phyloP scores from a whole-genome alignment of 805 yeast genomes.

The Yamadazyma phyllophila region DNA sequence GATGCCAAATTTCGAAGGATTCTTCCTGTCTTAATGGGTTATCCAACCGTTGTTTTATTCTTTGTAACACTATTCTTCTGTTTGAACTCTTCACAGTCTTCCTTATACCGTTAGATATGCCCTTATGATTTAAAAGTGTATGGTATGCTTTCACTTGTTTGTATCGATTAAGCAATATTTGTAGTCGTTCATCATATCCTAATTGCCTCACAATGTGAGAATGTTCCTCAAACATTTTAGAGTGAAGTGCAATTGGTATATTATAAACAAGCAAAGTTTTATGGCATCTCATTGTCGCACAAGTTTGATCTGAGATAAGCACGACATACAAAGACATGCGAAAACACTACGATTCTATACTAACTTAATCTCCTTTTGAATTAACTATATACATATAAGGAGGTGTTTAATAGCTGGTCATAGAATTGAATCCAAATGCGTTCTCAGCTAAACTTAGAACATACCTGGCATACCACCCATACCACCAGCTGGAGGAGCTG shows the following conservation, averaged over 20 bases:
- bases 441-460: conserved; percentile 10
- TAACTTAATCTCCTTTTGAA: not conserved
- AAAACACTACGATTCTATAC: not conserved
- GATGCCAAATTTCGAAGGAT: conserved; percentile 34
- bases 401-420: not conserved
- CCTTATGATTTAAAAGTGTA: not conserved
- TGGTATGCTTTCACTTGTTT: not conserved
- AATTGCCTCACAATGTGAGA: not conserved
- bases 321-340: no score
- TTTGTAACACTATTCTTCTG: not conserved
- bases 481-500: conserved; percentile 49
- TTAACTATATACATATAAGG: conserved; percentile 9
- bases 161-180: not conserved
- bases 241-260: not conserved
- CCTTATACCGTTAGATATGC: not conserved
- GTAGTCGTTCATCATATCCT: not conserved
- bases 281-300: conserved; percentile 14
- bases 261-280: not conserved
- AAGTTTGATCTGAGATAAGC: not conserved
- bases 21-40: conserved; percentile 26
- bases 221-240: conserved; percentile 8
- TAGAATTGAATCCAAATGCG: conserved; percentile 1
- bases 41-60: conserved; percentile 2
- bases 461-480: conserved; percentile 33
- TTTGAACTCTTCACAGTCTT: not conserved